A percentile compares a stretch with the other conserved stretches of the same genome.
Conservation (phyloP, 2,329 filamentous ascomycete genomes). For the Incumbomyces delicatus region DNA sequence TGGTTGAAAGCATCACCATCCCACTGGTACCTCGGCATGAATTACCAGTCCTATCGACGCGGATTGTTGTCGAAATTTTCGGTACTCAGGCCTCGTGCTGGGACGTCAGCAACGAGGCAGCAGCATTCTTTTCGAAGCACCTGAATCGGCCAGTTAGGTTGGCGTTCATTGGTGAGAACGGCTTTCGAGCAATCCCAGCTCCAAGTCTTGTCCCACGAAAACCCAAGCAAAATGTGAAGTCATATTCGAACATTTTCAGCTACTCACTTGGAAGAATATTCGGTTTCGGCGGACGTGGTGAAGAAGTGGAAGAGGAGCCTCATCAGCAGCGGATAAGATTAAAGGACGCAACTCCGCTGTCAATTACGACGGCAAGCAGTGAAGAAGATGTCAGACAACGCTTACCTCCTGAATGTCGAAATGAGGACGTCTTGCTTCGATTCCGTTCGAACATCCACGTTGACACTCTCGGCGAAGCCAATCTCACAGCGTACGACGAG, state of each 20-base stretch:
- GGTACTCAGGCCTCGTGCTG: too few species aligned
- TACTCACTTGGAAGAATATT: neutral
- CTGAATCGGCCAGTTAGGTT: constrained; percentile 5
- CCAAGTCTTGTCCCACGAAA: constrained; percentile 9
- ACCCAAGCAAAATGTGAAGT: too few species aligned
- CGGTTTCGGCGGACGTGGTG: constrained; percentile 1
- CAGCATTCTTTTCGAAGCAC: constrained; percentile 7
- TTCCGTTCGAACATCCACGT: constrained; percentile 11
- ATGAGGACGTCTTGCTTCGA: constrained; percentile 5
- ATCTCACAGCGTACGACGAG: neutral
- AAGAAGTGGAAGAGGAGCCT: neutral
- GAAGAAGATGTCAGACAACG: constrained; percentile 4
- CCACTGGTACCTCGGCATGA: neutral
- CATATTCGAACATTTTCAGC: too few species aligned
- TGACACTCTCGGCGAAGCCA: neutral
- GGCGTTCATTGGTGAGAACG: constrained; percentile 6
- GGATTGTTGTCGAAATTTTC: constrained; percentile 2
- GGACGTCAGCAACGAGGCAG: constrained; percentile 7
- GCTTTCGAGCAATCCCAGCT: constrained; percentile 2
- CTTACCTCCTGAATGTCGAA: neutral
- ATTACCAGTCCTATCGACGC: neutral
- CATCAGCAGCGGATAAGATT: constrained; percentile 10
- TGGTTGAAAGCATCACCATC: neutral
- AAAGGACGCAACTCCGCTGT: constrained; percentile 7
- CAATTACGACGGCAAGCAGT: constrained; percentile 7